Evolutionary conservation across 2,329 filamentous ascomycete species (phyloP).

Genomic region (Xylaria sp.): DNA sequence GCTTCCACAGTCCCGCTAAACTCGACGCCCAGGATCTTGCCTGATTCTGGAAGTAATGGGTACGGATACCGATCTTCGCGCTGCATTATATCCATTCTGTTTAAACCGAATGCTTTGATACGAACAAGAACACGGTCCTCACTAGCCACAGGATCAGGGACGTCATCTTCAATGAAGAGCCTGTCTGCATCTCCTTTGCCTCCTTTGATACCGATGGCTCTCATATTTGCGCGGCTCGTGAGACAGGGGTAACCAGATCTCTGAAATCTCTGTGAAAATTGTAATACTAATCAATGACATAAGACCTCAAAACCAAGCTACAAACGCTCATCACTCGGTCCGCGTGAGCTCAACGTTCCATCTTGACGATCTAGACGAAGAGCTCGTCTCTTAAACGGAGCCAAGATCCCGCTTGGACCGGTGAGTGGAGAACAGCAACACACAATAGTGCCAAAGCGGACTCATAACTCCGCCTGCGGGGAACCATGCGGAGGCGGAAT

Average conservation of each 20-base stretch:
- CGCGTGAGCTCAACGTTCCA: neutral
- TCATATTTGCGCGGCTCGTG: neutral
- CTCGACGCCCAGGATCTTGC: neutral
- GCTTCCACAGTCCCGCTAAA: neutral
- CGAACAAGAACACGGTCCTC: neutral
- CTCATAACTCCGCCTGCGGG: neutral
- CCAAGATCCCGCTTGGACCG: neutral
- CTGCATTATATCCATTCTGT: neutral
- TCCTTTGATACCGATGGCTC: neutral
- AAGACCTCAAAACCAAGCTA: neutral
- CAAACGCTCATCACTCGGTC: neutral
- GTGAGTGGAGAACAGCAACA: neutral
- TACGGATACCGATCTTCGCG: constrained; percentile 2
- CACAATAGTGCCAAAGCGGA: neutral
- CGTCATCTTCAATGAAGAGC: constrained; percentile 4
- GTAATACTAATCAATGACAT: neutral
- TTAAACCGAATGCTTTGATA: neutral
- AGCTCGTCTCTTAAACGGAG: neutral
- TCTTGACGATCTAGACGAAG: neutral
- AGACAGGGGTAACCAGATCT: neutral
- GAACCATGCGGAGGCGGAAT: neutral
- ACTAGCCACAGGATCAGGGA: neutral
- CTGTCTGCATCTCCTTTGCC: neutral
- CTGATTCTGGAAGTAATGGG: neutral
- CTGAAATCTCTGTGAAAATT: neutral